Percentiles rank a stretch among this genome's conserved stretches.
Evolutionary conservation across 2,329 filamentous ascomycete species (phyloP).

Genomic region (Fusarium kyushuense): DNA sequence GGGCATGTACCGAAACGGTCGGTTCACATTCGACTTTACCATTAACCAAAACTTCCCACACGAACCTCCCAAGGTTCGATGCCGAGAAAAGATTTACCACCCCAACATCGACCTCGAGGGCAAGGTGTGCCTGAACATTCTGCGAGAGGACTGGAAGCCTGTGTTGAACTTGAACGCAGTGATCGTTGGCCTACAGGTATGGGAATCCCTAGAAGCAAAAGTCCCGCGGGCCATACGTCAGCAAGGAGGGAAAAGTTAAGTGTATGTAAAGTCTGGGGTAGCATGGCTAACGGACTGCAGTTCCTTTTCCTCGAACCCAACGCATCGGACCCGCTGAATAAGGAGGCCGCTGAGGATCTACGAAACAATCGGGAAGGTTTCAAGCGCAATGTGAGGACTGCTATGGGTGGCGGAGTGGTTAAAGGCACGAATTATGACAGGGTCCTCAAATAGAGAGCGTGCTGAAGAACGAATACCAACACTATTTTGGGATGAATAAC

Average conservation of each 20-base stretch:
- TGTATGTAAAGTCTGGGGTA: constrained; percentile 5
- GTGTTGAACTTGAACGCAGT: constrained; percentile 97
- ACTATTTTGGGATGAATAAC: constrained; percentile 14
- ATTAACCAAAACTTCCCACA: constrained; percentile 97
- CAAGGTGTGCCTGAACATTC: constrained; percentile 97
- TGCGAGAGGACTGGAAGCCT: constrained; percentile 98
- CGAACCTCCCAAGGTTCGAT: constrained; percentile 97
- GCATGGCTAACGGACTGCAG: constrained; percentile 59
- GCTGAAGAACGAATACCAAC: constrained; percentile 8
- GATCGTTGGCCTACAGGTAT: constrained; percentile 89
- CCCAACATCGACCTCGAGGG: constrained; percentile 98
- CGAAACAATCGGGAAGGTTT: constrained; percentile 87
- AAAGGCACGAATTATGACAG: constrained; percentile 80
- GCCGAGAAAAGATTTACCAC: constrained; percentile 98
- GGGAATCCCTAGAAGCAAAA: constrained; percentile 5
- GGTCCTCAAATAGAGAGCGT: constrained; percentile 71
- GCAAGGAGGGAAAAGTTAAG: background rate
- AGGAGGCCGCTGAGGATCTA: constrained; percentile 95
- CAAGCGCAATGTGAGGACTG: constrained; percentile 86
- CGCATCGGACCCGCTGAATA: constrained; percentile 96
- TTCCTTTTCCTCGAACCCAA: constrained; percentile 99
- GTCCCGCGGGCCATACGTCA: background rate
- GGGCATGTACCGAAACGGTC: constrained; percentile 86
- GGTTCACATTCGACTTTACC: constrained; percentile 89
- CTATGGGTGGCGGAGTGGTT: constrained; percentile 85